A percentile compares a stretch with the other conserved stretches of the same genome.
Evolutionary conservation across 495 filamentous ascomycete species (phyloP).

Genomic region (Aspergillus haitiensis): DNA sequence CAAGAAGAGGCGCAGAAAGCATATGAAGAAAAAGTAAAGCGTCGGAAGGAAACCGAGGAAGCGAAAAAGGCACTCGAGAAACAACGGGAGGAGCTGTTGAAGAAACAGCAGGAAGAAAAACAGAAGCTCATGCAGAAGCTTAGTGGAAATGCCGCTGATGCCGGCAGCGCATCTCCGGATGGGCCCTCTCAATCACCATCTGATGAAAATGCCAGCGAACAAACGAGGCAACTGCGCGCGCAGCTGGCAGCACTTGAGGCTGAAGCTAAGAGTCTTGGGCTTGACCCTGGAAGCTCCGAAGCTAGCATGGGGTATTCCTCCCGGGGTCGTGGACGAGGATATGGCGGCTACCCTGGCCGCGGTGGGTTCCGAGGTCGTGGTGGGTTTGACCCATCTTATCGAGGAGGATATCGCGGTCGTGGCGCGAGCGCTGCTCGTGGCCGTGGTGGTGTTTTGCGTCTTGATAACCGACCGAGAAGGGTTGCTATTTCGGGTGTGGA

Average conservation of each 20-base stretch:
- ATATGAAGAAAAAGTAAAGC: constrained; percentile 73
- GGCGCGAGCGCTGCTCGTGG: constrained; percentile 50
- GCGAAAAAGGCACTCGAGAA: constrained; percentile 71
- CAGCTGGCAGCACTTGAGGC: constrained; percentile 81
- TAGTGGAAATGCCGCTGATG: constrained; percentile 45
- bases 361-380: constrained; percentile 42
- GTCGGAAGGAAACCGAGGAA: constrained; percentile 71
- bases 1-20: constrained; percentile 78
- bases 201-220: constrained; percentile 52
- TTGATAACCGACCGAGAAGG: constrained; percentile 84
- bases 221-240: constrained; percentile 68
- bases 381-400: constrained; percentile 46
- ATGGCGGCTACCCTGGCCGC: constrained; percentile 27
- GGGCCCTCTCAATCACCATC: constrained; percentile 32
- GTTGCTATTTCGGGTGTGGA: constrained; percentile 72
- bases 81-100: constrained; percentile 71
- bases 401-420: constrained; percentile 56
- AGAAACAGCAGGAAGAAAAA: constrained; percentile 74
- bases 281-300: constrained; percentile 57
- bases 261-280: constrained; percentile 77
- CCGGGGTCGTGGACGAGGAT: constrained; percentile 46
- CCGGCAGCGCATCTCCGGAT: constrained; percentile 24
- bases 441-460: constrained; percentile 65
- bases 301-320: constrained; percentile 23
- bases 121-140: constrained; percentile 65